Percentiles rank a stretch among this genome's conserved stretches.
phyloP scores from a whole-genome alignment of 108 stramenopile species.

The Skeletonema potamos region DNA sequence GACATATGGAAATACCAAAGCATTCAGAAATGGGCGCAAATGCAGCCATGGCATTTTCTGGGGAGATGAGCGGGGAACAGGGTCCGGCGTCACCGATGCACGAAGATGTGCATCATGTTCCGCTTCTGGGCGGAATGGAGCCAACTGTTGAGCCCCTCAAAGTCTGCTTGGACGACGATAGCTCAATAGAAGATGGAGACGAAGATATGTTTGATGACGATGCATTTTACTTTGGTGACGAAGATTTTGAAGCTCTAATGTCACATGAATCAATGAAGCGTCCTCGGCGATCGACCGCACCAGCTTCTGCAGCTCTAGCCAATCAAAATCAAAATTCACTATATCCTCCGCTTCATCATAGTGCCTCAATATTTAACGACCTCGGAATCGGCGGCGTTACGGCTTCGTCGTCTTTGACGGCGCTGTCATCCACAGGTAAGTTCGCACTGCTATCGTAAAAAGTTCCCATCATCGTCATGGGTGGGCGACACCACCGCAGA shows the following conservation, averaged over 20 bases:
- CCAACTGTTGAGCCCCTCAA: constrained; percentile 41
- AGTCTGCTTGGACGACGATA: constrained; percentile 46
- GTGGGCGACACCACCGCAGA: neutral
- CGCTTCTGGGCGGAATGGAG: neutral
- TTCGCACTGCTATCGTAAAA: neutral
- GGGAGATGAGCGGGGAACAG: neutral
- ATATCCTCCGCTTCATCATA: constrained; percentile 24
- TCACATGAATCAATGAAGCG: constrained; percentile 32
- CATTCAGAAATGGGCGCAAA: neutral
- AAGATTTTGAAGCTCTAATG: constrained; percentile 42
- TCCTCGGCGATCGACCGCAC: neutral
- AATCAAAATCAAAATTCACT: neutral
- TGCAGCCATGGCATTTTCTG: neutral
- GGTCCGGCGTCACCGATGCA: neutral
- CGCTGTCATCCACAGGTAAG: constrained; percentile 14
- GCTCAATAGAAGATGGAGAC: constrained; percentile 45
- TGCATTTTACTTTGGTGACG: constrained; percentile 49
- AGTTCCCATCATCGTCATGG: constrained; percentile 8
- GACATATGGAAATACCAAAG: neutral
- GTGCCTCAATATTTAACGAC: neutral
- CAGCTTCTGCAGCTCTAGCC: neutral
- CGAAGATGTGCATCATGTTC: neutral
- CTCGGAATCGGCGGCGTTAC: neutral
- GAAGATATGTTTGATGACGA: constrained; percentile 53
- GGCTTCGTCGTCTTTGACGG: constrained; percentile 9